Base-by-base conservation (phyloP, 2,329 filamentous ascomycete species). In the Lachnellula subtilissima region DNA sequence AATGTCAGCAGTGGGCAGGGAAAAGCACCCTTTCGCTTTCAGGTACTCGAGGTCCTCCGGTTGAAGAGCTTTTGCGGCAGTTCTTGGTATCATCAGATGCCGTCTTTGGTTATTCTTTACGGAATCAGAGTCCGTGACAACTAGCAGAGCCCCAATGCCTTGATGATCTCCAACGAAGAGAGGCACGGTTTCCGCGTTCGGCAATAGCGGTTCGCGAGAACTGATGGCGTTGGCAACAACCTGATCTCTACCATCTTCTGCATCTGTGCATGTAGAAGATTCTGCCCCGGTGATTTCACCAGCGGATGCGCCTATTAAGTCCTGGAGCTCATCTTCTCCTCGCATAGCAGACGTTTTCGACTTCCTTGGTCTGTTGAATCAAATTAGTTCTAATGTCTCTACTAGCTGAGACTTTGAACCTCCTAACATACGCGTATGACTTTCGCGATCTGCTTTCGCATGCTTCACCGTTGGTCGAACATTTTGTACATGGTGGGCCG, bases 1-100 rank as follows among this genome's bases (percentile, higher is more conserved):
- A 7, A 65, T 57, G n/a, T 61, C 54, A 5, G 61, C 61, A 15
- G 50, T 55, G 0, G 71, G 72, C 6, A 74, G 53, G 11, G 58
- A 65, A 54, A 72, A 72, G 25, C 67, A 67, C 0, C 71, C 72
- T 55, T 73, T 74, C 5, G 54, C 54, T 45, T 64, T 63, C 5
- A 73, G 62, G 52, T 67, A 68, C 25, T 61, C 56, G 5, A 69
- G 56, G 43, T 68, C 66, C 51, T 67, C 53, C 25, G 50, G 15
- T 11, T 19, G 42, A 23, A 45, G 42, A 12, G 17, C 7, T 45
- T 45, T 45, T 23, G 42, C 42, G 11, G n/a, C n/a, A 17, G 17
- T 19, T 45, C 19, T 23, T 12, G 42, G 42, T 17, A 45, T 14
- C n/a, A 45, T 19, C 11, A 45, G 19, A 15, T 23, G 42, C 19